Base-by-base conservation (phyloP, 148 eudicot species). In the Agrostemma githago region DNA sequence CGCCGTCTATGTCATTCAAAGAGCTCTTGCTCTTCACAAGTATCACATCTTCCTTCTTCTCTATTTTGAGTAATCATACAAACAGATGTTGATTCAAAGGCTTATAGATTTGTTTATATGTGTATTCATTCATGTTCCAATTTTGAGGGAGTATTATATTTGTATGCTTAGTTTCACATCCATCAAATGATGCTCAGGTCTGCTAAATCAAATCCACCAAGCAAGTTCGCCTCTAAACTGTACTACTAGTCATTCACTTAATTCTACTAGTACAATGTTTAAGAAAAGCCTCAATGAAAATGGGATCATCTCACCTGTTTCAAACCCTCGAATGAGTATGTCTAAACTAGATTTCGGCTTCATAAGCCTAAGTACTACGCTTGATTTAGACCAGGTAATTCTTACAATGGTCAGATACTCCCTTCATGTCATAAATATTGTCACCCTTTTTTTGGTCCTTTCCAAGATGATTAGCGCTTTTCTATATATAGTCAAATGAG, bases 11-110 rank as follows among this genome's bases (percentile, higher is more conserved):
- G 92, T 92, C 67, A 92, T 95, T 78, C 90, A 83, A 87, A 81
- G 98, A 83, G 96, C 98, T 83, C 84, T 95, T 74, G 87, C 96
- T 83, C 96, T 94, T 67, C 89, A 92, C 86, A 77, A 87, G 98
- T 94, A 81, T 68, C 84, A 3, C 2, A 15, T 57, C 2, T 57
- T 11, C 43, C 42, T 34, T 7, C 15, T 37, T 43, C 42, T 16
- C 56, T 14, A 9, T 44, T 15, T 15, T 39, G 12, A 26, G 0
- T 26, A 26, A 26, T 20, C n/a, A 7, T 42, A 12, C 17, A 63
- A 54, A 26, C 34, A 26, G 34, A 26, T 26, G 34, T 26, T 59
- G 59, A 75, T 75, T 26, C 44, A 42, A 43, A 2, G 37, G 17
- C 62, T 57, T 41, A 21, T 44, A 40, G 78, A 74, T 74, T 56